phyloP scores from a whole-genome alignment of 495 filamentous ascomycete genomes.

The Penicillium waksmanii region DNA sequence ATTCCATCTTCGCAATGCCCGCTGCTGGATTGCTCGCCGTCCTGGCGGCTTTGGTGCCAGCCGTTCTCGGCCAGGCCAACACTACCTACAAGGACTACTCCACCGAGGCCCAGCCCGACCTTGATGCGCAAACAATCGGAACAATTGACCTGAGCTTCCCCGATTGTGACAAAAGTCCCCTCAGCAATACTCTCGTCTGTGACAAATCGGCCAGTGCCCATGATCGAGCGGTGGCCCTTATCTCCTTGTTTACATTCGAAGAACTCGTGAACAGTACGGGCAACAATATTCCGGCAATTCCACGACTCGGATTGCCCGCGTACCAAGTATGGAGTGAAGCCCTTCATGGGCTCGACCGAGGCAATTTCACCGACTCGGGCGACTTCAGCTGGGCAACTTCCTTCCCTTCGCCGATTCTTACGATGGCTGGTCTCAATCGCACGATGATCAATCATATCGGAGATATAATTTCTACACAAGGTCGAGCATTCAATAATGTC shows the following conservation, averaged over 20 bases:
- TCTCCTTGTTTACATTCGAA: slow-evolving; percentile 51
- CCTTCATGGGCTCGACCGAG: slow-evolving; percentile 62
- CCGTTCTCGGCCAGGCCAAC: slow-evolving; percentile 33
- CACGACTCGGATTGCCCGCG: slow-evolving; percentile 57
- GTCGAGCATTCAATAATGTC: slow-evolving; percentile 67
- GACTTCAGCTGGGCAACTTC: slow-evolving; percentile 63
- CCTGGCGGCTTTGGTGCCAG: slow-evolving; percentile 35
- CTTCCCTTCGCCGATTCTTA: slow-evolving; percentile 63
- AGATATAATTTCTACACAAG: slow-evolving; percentile 62
- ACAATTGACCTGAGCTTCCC: slow-evolving; percentile 35
- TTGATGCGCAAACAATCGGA: slow-evolving; percentile 30
- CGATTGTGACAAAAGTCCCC: slow-evolving; percentile 36
- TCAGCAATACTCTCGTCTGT: slow-evolving; percentile 48
- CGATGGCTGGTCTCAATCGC: slow-evolving; percentile 64
- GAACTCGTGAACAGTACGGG: slow-evolving; percentile 63
- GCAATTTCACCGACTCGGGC: slow-evolving; percentile 52
- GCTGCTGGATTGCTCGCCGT: slow-evolving; percentile 23
- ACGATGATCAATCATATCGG: slow-evolving; percentile 61
- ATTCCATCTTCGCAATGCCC: slow-evolving; percentile 17
- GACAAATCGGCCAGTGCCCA: slow-evolving; percentile 46
- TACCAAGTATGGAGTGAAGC: slow-evolving; percentile 56
- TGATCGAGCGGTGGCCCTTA: slow-evolving; percentile 49
- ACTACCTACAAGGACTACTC: slow-evolving; percentile 37
- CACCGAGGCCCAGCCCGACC: slow-evolving; percentile 34
- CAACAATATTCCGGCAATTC: slow-evolving; percentile 57